These are phyloP conservation scores for Leishmania aethiopica DNA, from an alignment of 208 protist genomes.

Conservation along the genomic window DNA sequence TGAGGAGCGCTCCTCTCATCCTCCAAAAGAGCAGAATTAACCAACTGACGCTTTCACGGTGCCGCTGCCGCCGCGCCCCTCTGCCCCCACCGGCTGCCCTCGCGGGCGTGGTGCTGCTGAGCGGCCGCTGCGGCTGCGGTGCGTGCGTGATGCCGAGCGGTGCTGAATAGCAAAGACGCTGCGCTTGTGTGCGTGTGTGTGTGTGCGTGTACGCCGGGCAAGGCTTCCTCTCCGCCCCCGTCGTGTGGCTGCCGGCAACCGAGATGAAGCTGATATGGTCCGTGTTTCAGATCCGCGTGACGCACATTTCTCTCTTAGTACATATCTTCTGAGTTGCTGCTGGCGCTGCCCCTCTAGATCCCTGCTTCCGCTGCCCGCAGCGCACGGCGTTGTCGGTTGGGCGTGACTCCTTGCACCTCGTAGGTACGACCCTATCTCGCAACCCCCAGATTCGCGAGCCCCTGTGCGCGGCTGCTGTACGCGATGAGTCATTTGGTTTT, in stretches of 20 bases:
- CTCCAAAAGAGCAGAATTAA: conserved; percentile 53
- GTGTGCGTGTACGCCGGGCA: background rate
- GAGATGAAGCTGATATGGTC: conserved; percentile 84
- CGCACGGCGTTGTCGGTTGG: conserved; percentile 54
- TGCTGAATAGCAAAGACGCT: conserved; percentile 17
- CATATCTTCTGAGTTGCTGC: conserved; percentile 62
- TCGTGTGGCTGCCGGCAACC: conserved; percentile 2
- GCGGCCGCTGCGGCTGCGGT: background rate
- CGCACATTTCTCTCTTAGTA: conserved; percentile 43
- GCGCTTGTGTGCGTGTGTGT: background rate
- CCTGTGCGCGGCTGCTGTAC: background rate
- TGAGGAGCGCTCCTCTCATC: conserved; percentile 43
- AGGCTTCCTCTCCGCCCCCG: background rate
- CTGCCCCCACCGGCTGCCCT: background rate
- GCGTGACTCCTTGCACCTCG: conserved; percentile 20
- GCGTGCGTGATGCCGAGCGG: conserved; percentile 34
- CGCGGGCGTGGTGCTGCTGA: conserved; percentile 10
- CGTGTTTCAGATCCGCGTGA: conserved; percentile 79
- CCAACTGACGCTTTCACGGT: conserved; percentile 28
- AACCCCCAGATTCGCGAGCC: conserved; percentile 33
- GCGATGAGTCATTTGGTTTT: background rate
- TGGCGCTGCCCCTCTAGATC: background rate
- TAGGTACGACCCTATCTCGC: conserved; percentile 45
- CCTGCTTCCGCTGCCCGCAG: background rate
- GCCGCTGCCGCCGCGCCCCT: background rate